These are phyloP conservation scores for Hirsutella rhossiliensis DNA, from an alignment of 2,329 filamentous ascomycete genomes.

Conservation along the genomic window DNA sequence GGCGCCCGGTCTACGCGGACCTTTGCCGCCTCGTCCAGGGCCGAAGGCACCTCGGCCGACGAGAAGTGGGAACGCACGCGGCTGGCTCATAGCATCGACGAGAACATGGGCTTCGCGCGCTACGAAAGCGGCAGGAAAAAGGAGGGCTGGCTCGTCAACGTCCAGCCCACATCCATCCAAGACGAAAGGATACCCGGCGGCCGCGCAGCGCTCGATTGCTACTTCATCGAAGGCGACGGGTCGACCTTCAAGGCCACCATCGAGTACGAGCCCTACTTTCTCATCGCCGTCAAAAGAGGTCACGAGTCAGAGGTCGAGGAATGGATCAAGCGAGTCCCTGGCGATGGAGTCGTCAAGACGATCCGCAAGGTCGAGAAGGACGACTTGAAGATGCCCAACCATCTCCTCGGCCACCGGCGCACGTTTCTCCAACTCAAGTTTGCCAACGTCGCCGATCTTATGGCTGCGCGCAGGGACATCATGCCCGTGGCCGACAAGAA, in stretches of 20 bases:
- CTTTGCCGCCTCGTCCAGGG: constrained; percentile 65
- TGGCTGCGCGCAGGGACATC: constrained; percentile 74
- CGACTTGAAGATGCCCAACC: constrained; percentile 89
- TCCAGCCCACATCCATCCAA: constrained; percentile 79
- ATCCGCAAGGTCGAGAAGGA: constrained; percentile 78
- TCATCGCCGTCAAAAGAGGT: constrained; percentile 80
- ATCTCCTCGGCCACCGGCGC: constrained; percentile 79
- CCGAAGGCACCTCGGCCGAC: constrained; percentile 81
- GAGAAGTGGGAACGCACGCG: constrained; percentile 82
- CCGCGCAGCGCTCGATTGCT: constrained; percentile 85
- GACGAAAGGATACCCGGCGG: constrained; percentile 77
- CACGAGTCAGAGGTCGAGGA: constrained; percentile 91
- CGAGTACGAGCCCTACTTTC: constrained; percentile 93
- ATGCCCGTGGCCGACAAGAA: constrained; percentile 93
- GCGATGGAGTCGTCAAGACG: constrained; percentile 70
- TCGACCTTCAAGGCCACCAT: constrained; percentile 91
- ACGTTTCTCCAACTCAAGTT: constrained; percentile 83
- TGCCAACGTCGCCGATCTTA: constrained; percentile 72
- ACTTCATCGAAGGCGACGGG: constrained; percentile 85
- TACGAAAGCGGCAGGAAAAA: constrained; percentile 77
- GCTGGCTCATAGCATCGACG: constrained; percentile 82
- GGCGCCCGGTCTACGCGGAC: constrained; percentile 58
- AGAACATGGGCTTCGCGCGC: constrained; percentile 84
- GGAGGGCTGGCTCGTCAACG: constrained; percentile 89
- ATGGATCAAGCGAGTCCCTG: constrained; percentile 69